phyloP scores from a whole-genome alignment of 768 basidiomycete species.

The Boletus coccyginus region DNA sequence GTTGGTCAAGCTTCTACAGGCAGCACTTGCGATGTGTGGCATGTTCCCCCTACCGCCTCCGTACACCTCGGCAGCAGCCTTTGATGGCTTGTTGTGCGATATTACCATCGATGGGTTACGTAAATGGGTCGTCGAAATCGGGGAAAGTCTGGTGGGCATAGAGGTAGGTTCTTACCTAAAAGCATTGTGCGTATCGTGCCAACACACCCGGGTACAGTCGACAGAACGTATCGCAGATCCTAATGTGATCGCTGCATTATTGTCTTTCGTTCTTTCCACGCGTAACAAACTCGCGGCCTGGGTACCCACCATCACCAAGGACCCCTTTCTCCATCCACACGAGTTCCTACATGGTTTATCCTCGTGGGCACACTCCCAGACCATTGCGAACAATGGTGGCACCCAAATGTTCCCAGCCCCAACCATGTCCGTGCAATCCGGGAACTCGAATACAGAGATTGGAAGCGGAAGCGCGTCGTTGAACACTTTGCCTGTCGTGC shows the following conservation, averaged over 20 bases:
- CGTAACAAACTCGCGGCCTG: constrained; percentile 69
- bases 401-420: constrained; percentile 32
- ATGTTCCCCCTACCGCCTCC: constrained; percentile 42
- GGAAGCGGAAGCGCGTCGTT: constrained; percentile 16
- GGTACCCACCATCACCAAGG: constrained; percentile 53
- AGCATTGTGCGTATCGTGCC: not conserved
- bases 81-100: constrained; percentile 79
- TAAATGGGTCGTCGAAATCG: constrained; percentile 65
- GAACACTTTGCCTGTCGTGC: constrained; percentile 15
- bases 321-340: constrained; percentile 74
- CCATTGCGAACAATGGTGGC: constrained; percentile 5
- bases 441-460: constrained; percentile 9
- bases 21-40: constrained; percentile 68
- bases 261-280: constrained; percentile 64
- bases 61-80: constrained; percentile 6
- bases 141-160: constrained; percentile 55
- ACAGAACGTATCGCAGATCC: constrained; percentile 77
- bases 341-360: constrained; percentile 51
- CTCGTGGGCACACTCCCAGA: constrained; percentile 25
- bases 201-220: constrained; percentile 39
- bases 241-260: constrained; percentile 61
- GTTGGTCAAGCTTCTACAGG: constrained; percentile 72
- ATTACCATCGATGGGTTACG: constrained; percentile 68
- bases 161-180: constrained; percentile 42
- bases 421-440: constrained; percentile 19